Conservation (phyloP, 805 yeast species). For the Maudiozyma serrabonitensis region DNA sequence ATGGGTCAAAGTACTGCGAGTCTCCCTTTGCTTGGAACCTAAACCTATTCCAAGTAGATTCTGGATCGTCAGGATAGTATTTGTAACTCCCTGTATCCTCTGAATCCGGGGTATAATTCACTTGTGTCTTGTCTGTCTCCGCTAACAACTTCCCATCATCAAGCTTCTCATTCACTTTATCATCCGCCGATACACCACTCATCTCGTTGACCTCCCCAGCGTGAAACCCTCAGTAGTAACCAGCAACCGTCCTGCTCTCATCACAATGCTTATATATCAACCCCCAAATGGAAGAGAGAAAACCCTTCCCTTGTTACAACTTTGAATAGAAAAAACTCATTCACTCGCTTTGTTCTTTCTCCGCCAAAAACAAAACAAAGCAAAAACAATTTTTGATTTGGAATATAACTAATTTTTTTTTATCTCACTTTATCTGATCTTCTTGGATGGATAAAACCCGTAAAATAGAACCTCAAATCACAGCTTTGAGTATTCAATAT, state of each 20-base stretch:
- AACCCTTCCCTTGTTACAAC: too few relatives aligned
- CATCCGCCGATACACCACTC: not conserved
- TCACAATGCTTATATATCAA: too few relatives aligned
- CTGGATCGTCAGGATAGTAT: constrained; percentile 76
- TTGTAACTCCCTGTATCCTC: constrained; percentile 15
- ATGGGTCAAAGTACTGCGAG: constrained; percentile 84
- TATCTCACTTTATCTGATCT: too few relatives aligned
- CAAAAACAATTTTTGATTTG: too few relatives aligned
- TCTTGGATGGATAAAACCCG: too few relatives aligned
- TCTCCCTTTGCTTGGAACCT: constrained; percentile 68
- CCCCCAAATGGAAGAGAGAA: too few relatives aligned
- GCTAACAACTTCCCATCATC: not conserved
- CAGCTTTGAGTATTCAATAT: too few relatives aligned
- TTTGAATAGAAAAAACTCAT: too few relatives aligned
- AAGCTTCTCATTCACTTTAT: not conserved
- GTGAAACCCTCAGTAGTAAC: not conserved
- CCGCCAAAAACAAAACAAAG: too few relatives aligned
- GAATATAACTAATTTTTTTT: too few relatives aligned
- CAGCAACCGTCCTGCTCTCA: not conserved
- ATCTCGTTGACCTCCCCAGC: not conserved
- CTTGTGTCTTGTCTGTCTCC: constrained; percentile 3
- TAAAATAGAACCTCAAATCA: too few relatives aligned
- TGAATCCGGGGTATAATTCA: constrained; percentile 5
- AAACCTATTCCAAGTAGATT: constrained; percentile 55
- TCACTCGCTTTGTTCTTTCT: too few relatives aligned